Conservation (phyloP, 1,284 basidiomycete species). For the Naganishia cerealis region DNA sequence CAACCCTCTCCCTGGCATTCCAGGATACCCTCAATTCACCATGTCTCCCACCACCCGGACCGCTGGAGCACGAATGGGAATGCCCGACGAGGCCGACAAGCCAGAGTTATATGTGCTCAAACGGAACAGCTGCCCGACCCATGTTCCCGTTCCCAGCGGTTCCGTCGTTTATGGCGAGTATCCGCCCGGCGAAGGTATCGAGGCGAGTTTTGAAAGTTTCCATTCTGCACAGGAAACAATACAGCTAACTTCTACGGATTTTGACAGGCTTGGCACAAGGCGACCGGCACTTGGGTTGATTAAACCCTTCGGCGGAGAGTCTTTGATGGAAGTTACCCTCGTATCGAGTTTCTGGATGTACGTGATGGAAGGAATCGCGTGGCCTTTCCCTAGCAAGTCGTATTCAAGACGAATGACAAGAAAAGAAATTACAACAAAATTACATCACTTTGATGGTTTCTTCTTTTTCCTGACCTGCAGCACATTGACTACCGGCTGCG, state of each 20-base stretch:
- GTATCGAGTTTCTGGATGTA: not conserved
- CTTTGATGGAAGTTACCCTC: not conserved
- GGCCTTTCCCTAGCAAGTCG: not conserved
- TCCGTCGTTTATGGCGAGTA: slow-evolving; percentile 44
- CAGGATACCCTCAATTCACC: slow-evolving; percentile 30
- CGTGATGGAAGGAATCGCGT: not conserved
- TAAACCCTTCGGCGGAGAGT: slow-evolving; percentile 2
- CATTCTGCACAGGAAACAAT: not conserved
- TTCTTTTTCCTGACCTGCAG: slow-evolving; percentile 32
- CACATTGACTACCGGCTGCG: slow-evolving; percentile 23
- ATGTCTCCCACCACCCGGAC: not conserved
- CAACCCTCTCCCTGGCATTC: slow-evolving; percentile 45
- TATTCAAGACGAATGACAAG: not conserved
- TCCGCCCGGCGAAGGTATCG: slow-evolving; percentile 46
- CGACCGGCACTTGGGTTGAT: slow-evolving; percentile 46
- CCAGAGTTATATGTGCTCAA: slow-evolving; percentile 42
- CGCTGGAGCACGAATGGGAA: slow-evolving; percentile 12
- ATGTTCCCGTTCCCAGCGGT: slow-evolving; percentile 47
- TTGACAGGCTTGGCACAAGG: slow-evolving; percentile 46
- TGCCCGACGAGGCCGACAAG: slow-evolving; percentile 31
- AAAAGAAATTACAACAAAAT: not conserved
- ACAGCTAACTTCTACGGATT: slow-evolving; percentile 10
- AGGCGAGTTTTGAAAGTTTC: slow-evolving; percentile 35
- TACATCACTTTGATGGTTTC: slow-evolving; percentile 20
- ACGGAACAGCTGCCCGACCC: slow-evolving; percentile 44